Conservation (phyloP, 257 asterid genomes). For the Buddleja alternifolia region DNA sequence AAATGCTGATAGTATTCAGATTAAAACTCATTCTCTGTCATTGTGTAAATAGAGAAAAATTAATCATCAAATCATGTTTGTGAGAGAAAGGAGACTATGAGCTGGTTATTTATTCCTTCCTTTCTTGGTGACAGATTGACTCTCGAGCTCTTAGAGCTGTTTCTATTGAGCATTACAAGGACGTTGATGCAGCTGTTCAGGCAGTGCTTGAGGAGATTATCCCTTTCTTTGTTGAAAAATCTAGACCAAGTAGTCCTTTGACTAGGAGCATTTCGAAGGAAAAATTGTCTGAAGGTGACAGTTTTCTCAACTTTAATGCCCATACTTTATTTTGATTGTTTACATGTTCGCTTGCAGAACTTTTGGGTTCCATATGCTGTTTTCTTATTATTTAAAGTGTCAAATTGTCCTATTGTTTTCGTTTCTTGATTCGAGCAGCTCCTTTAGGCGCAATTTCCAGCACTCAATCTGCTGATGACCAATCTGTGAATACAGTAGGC, state of each 20-base stretch:
- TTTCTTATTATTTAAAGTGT: not conserved
- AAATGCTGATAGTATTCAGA: not conserved
- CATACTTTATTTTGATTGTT: conserved; percentile 9
- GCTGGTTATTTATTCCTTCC: conserved; percentile 10
- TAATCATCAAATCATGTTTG: too few relatives aligned
- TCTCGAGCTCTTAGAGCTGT: conserved; percentile 75
- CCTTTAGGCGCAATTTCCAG: conserved; percentile 23
- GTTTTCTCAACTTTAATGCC: not conserved
- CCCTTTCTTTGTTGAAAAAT: conserved; percentile 56
- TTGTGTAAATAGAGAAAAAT: not conserved
- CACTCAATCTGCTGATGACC: conserved; percentile 17
- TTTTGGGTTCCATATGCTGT: conserved; percentile 15
- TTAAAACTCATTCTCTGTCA: not conserved
- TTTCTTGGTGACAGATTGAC: conserved; percentile 59
- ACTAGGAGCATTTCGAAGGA: conserved; percentile 15
- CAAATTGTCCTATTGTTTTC: not conserved
- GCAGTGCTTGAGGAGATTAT: conserved; percentile 70
- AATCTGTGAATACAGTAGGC: conserved; percentile 9
- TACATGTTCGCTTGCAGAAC: not conserved
- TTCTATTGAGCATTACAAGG: conserved; percentile 78
- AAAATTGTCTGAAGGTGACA: conserved; percentile 46
- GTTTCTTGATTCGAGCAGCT: conserved; percentile 21
- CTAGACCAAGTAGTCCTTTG: conserved; percentile 36
- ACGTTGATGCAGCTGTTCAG: conserved; percentile 65
- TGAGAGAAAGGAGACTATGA: not conserved